phyloP scores from a whole-genome alignment of 2,329 filamentous ascomycete species.

The Arthrobotrys sphaeroides region DNA sequence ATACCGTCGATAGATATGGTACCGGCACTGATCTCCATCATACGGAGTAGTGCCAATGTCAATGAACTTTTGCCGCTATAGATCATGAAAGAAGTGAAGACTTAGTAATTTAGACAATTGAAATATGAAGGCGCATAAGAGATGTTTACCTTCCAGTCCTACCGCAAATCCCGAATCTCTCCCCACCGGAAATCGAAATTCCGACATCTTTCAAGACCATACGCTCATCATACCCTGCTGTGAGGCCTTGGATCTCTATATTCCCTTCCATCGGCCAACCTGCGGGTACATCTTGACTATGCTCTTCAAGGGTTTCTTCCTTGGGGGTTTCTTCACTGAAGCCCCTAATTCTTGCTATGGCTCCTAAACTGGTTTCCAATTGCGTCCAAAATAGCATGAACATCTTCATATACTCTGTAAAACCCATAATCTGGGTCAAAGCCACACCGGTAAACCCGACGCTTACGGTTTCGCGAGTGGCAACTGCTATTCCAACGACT shows the following conservation, averaged over 20 bases:
- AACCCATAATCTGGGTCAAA: conserved; percentile 60
- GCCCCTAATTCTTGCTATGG: conserved; percentile 60
- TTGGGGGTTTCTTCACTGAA: conserved; percentile 58
- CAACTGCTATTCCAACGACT: conserved; percentile 66
- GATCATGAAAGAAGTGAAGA: too few species aligned
- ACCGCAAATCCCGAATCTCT: conserved; percentile 67
- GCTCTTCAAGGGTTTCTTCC: conserved; percentile 57
- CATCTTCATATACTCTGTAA: conserved; percentile 59
- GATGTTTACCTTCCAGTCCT: conserved; percentile 64
- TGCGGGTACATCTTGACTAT: conserved; percentile 53
- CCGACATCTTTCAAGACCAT: conserved; percentile 57
- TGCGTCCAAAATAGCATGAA: conserved; percentile 61
- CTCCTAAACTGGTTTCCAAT: conserved; percentile 61
- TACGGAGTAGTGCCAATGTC: conserved; percentile 64
- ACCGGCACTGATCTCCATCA: conserved; percentile 64
- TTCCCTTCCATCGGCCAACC: conserved; percentile 60
- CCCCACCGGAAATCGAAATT: conserved; percentile 61
- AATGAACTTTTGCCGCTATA: conserved; percentile 66
- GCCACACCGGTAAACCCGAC: conserved; percentile 61
- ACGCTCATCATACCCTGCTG: conserved; percentile 58
- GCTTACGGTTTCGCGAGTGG: conserved; percentile 59
- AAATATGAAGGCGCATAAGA: not conserved
- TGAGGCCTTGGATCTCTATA: conserved; percentile 60
- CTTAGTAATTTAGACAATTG: too few species aligned
- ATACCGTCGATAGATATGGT: conserved; percentile 65